phyloP scores from a whole-genome alignment of 1,139 yeast genomes.

The Yamadazyma songkhlaensis region DNA sequence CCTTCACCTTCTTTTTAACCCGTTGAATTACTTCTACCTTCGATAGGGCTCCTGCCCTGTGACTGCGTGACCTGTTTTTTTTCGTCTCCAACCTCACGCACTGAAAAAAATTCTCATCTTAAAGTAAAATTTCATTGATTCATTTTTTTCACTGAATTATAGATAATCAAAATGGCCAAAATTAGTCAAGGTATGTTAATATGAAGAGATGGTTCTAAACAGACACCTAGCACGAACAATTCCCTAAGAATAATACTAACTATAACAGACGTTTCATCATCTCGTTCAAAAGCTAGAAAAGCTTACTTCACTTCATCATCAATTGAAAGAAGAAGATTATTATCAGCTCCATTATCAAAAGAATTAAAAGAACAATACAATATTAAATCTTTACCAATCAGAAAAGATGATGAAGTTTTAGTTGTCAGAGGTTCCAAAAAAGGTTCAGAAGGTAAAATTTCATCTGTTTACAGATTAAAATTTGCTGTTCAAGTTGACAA shows the following conservation, averaged over 20 bases:
- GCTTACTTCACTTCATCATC: constrained; percentile 99
- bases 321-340: constrained; percentile 88
- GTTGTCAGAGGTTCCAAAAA: constrained; percentile 99
- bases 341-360: constrained; percentile 99
- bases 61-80: constrained; percentile 9
- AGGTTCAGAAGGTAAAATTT: constrained; percentile 98
- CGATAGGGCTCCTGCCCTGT: constrained; percentile 22
- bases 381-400: constrained; percentile 94
- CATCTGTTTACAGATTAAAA: constrained; percentile 99
- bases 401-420: constrained; percentile 95
- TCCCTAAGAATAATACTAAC: too few species aligned
- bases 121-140: constrained; percentile 4
- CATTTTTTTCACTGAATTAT: constrained; percentile 12
- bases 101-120: constrained; percentile 13
- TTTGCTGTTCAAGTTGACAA: constrained; percentile 96
- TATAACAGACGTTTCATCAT: constrained; percentile 86
- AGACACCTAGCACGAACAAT: too few species aligned
- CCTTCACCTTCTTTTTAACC: too few species aligned
- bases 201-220: too few species aligned
- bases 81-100: neutral
- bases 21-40: neutral
- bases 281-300: constrained; percentile 99
- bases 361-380: constrained; percentile 98
- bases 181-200: constrained; percentile 52
- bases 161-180: constrained; percentile 52